Conservation (phyloP, 2,329 filamentous ascomycete genomes). For the Ceratocystis colombiana region DNA sequence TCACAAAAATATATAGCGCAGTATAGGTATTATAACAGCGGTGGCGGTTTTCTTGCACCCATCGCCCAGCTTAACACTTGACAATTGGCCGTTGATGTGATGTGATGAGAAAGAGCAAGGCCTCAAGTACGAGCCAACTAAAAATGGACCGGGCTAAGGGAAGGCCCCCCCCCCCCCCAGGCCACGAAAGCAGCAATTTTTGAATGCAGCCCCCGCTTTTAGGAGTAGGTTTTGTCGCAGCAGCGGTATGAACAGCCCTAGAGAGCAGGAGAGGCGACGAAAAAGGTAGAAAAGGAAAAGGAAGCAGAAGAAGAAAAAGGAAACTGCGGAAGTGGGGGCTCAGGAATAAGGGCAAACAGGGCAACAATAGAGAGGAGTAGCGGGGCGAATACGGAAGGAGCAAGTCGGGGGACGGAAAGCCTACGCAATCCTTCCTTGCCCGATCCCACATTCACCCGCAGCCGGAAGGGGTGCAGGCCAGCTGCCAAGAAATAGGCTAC, state of each 20-base stretch:
- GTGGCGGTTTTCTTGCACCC: too few species aligned
- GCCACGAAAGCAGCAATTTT: too few species aligned
- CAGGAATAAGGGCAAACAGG: background rate
- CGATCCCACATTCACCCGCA: too few species aligned
- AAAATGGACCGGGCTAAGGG: background rate
- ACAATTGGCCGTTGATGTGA: too few species aligned
- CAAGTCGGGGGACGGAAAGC: background rate
- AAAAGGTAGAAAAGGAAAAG: background rate
- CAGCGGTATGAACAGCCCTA: background rate
- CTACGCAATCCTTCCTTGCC: too few species aligned
- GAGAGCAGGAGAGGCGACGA: background rate
- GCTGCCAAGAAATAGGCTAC: too few species aligned
- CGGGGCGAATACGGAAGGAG: background rate
- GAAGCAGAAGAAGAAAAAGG: background rate
- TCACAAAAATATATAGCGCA: too few species aligned
- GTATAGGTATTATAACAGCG: too few species aligned
- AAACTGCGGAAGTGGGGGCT: background rate
- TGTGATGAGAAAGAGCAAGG: too few species aligned
- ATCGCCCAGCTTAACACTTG: too few species aligned
- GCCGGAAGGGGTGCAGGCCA: too few species aligned
- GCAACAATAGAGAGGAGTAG: background rate
- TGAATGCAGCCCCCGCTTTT: too few species aligned
- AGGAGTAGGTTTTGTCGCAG: background rate
- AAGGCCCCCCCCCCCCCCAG: background rate
- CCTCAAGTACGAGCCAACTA: background rate